Conservation (phyloP, 1,139 yeast species). For the Hemisphaericaspora subhashii region DNA sequence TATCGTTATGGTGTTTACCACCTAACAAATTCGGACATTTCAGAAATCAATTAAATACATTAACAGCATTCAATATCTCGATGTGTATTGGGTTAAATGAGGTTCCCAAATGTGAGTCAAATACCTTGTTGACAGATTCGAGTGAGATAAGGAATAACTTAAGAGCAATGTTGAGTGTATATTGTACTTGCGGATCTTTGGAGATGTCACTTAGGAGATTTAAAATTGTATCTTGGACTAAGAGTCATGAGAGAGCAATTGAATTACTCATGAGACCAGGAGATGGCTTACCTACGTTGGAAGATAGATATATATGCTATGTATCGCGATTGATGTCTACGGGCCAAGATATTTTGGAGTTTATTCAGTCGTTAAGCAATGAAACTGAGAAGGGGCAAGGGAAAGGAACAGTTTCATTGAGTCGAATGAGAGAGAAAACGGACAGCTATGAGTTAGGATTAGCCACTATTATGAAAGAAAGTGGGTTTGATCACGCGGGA, state of each 20-base stretch:
- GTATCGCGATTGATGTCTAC: slow-evolving; percentile 39
- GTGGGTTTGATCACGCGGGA: slow-evolving; percentile 25
- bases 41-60: slow-evolving; percentile 49
- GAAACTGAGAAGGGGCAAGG: background rate
- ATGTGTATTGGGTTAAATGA: slow-evolving; percentile 50
- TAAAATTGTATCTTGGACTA: slow-evolving; percentile 48
- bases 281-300: slow-evolving; percentile 19
- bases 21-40: slow-evolving; percentile 51
- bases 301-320: slow-evolving; percentile 39
- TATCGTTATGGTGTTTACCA: slow-evolving; percentile 53
- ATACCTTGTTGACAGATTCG: slow-evolving; percentile 22
- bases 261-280: slow-evolving; percentile 29
- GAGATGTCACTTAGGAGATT: slow-evolving; percentile 52
- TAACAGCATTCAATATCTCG: slow-evolving; percentile 46
- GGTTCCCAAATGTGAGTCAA: slow-evolving; percentile 26
- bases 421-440: slow-evolving; percentile 11
- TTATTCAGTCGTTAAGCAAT: slow-evolving; percentile 11
- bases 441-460: slow-evolving; percentile 25
- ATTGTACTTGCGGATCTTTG: slow-evolving; percentile 50
- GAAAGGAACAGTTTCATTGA: slow-evolving; percentile 1
- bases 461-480: slow-evolving; percentile 21
- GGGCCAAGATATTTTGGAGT: slow-evolving; percentile 47
- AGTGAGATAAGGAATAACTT: slow-evolving; percentile 40
- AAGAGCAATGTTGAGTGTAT: slow-evolving; percentile 46
- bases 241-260: slow-evolving; percentile 41